These are phyloP conservation scores for Trypanosoma mega DNA, from an alignment of 208 protist species.

Conservation along the genomic window DNA sequence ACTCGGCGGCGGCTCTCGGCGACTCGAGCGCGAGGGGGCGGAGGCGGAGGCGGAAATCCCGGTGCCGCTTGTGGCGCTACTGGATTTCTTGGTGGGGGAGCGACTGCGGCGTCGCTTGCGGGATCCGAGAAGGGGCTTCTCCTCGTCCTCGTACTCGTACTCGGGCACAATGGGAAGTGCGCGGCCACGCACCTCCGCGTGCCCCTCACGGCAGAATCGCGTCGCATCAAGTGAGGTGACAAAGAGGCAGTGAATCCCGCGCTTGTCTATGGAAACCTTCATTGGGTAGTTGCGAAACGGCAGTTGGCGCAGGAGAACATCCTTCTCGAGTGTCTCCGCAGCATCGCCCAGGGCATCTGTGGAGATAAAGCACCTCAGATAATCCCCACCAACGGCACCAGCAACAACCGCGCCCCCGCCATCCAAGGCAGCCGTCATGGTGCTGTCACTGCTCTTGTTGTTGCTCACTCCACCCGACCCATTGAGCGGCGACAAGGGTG, in stretches of 20 bases:
- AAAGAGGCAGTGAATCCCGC: constrained; percentile 29
- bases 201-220: constrained; percentile 23
- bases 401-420: neutral
- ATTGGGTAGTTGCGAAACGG: constrained; percentile 33
- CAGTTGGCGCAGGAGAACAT: constrained; percentile 10
- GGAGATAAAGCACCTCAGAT: constrained; percentile 27
- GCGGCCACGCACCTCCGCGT: constrained; percentile 17
- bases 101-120: constrained; percentile 23
- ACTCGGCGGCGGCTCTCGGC: neutral
- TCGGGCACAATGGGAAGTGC: constrained; percentile 25
- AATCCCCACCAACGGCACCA: neutral
- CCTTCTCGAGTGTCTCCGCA: constrained; percentile 14
- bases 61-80: too few relatives aligned
- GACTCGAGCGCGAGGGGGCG: too few relatives aligned
- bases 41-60: too few relatives aligned
- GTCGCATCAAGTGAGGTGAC: constrained; percentile 25
- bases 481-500: neutral
- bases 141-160: neutral
- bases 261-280: constrained; percentile 23
- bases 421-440: neutral
- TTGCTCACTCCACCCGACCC: neutral
- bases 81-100: constrained; percentile 9
- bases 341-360: constrained; percentile 15
- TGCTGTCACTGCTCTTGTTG: neutral
- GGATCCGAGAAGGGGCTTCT: neutral